Evolutionary conservation across 768 basidiomycete genomes (phyloP).

Genomic region (Stropharia rugosoannulata): DNA sequence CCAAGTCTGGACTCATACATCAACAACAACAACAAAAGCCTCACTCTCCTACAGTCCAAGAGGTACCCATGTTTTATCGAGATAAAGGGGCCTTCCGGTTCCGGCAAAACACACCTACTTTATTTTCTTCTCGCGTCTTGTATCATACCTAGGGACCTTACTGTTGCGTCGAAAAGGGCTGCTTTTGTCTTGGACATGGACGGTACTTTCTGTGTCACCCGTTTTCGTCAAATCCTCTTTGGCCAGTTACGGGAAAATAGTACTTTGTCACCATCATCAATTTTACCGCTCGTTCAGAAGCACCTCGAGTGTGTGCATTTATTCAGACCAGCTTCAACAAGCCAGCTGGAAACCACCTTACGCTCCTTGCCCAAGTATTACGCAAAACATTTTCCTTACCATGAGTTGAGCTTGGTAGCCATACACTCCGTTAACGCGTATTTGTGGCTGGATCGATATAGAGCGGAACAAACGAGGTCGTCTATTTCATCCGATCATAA

Average conservation of each 20-base stretch:
- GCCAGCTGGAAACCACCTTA: conserved; percentile 70
- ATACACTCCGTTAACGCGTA: conserved; percentile 78
- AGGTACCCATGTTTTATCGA: conserved; percentile 67
- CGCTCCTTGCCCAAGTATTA: conserved; percentile 56
- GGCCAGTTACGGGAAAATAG: conserved; percentile 39
- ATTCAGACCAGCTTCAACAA: conserved; percentile 66
- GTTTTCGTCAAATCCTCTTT: conserved; percentile 53
- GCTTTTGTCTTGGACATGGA: conserved; percentile 76
- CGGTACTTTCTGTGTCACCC: conserved; percentile 55
- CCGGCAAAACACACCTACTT: conserved; percentile 80
- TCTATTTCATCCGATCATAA: conserved; percentile 9
- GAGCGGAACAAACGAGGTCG: conserved; percentile 49
- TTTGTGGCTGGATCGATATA: conserved; percentile 76
- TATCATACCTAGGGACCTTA: conserved; percentile 44
- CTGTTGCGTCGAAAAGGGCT: conserved; percentile 57
- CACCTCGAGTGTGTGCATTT: conserved; percentile 61
- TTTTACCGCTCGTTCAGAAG: conserved; percentile 15
- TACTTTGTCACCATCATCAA: conserved; percentile 14
- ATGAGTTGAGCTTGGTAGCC: conserved; percentile 63
- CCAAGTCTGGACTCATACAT: conserved; percentile 33
- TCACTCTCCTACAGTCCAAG: conserved; percentile 12
- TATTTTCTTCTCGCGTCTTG: conserved; percentile 62
- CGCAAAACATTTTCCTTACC: conserved; percentile 40
- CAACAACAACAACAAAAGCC: conserved; percentile 7
- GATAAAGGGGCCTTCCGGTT: conserved; percentile 71